Conservation (phyloP, 163 green algal genomes). For the Scenedesmus sp. region DNA sequence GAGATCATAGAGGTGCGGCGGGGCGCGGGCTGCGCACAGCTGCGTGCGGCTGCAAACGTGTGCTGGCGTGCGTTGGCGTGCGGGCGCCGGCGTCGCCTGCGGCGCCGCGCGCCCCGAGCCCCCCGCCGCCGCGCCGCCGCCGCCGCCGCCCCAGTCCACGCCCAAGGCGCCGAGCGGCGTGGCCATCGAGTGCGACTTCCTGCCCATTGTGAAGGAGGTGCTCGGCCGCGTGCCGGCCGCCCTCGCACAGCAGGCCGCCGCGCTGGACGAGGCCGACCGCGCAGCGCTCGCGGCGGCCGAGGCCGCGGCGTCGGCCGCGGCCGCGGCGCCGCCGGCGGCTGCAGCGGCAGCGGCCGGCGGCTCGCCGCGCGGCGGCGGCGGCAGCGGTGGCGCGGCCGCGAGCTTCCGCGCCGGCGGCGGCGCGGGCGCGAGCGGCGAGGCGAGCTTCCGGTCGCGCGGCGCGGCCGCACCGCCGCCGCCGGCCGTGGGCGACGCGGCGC, state of each 20-base stretch:
- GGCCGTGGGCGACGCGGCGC: not conserved
- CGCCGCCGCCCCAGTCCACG: slow-evolving; percentile 3
- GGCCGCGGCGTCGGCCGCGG: not conserved
- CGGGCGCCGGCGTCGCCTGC: not conserved
- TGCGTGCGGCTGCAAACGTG: too few species aligned
- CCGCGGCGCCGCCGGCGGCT: too few species aligned
- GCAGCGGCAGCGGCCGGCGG: not conserved
- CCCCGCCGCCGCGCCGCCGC: not conserved
- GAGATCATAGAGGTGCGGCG: slow-evolving; percentile 58
- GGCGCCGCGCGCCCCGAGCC: not conserved
- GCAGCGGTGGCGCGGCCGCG: not conserved
- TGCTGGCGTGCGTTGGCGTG: too few species aligned
- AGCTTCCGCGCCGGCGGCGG: not conserved
- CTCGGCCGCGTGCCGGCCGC: slow-evolving; percentile 25
- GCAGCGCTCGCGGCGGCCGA: slow-evolving; percentile 7
- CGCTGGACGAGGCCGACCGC: slow-evolving; percentile 22
- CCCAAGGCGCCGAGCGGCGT: slow-evolving; percentile 22
- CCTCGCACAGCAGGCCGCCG: slow-evolving; percentile 2
- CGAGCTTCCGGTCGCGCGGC: not conserved
- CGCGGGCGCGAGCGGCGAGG: not conserved
- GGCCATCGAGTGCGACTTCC: slow-evolving; percentile 44
- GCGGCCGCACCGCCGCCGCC: not conserved
- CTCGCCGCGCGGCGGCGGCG: not conserved
- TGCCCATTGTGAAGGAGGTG: slow-evolving; percentile 44
- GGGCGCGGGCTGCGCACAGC: not conserved